Percentiles rank a stretch among this genome's conserved stretches.
Evolutionary conservation across 768 basidiomycete species (phyloP).

Genomic region (Tulasnella sp.): DNA sequence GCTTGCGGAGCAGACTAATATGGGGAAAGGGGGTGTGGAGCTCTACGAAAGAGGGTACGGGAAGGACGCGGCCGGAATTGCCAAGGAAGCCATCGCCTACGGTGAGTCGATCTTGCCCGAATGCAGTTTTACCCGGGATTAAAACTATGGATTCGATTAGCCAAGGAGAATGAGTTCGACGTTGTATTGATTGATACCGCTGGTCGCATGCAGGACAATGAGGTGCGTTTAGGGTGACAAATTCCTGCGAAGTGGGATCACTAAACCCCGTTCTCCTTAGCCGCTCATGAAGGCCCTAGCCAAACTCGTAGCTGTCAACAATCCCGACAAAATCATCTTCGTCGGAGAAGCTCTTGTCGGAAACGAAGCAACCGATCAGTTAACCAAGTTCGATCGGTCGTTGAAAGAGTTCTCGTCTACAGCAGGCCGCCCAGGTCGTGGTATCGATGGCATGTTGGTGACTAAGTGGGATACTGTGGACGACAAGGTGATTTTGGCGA

Average conservation of each 20-base stretch:
- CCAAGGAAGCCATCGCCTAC: slow-evolving; percentile 84
- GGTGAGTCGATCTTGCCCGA: slow-evolving; percentile 37
- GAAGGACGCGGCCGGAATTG: slow-evolving; percentile 97
- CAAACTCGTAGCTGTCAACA: slow-evolving; percentile 89
- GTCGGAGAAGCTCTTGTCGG: slow-evolving; percentile 98
- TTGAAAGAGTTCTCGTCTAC: slow-evolving; percentile 82
- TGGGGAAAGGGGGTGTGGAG: slow-evolving; percentile 72
- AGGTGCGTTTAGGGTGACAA: slow-evolving; percentile 38
- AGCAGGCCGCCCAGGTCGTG: slow-evolving; percentile 54
- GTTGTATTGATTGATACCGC: slow-evolving; percentile 97
- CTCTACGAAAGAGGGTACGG: slow-evolving; percentile 95
- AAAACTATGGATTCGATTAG: slow-evolving; percentile 30
- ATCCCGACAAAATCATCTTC: slow-evolving; percentile 94
- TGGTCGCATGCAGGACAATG: slow-evolving; percentile 98
- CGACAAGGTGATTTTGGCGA: slow-evolving; percentile 56
- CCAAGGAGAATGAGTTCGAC: slow-evolving; percentile 82
- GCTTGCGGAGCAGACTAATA: slow-evolving; percentile 44
- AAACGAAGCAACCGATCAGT: slow-evolving; percentile 96
- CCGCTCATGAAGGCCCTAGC: slow-evolving; percentile 98
- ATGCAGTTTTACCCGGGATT: not conserved
- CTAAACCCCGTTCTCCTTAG: slow-evolving; percentile 27
- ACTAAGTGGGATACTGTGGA: slow-evolving; percentile 99
- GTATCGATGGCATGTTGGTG: slow-evolving; percentile 96
- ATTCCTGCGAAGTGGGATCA: not conserved
- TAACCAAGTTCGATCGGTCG: slow-evolving; percentile 92